Base-by-base conservation (phyloP, 139 green algal genomes). In the Dunaliella primolecta region DNA sequence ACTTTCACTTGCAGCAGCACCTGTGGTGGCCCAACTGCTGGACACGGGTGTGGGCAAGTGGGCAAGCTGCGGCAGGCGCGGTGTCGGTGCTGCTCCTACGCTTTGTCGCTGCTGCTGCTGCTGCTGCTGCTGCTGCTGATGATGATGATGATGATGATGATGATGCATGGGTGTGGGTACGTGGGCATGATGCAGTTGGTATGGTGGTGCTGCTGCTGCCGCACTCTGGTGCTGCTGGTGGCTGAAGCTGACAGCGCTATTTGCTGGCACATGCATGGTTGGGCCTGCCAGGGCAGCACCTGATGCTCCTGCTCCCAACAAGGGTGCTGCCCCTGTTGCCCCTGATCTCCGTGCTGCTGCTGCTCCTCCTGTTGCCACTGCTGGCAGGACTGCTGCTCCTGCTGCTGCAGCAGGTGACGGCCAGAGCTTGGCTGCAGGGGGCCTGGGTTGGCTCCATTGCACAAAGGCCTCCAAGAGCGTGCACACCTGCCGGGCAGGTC, bases 71-170 rank as follows among this genome's bases (percentile, higher is more conserved):
- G 24, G 11, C 2, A 2, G 33, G 11, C 27, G n/a, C 38, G 27
- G 23, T 7, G n/a, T n/a, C n/a, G n/a, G n/a, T n/a, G n/a, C n/a
- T n/a, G n/a, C n/a, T n/a, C n/a, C n/a, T n/a, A n/a, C n/a, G n/a
- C n/a, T n/a, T n/a, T n/a, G n/a, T n/a, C 2, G 70, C 1, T 27
- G 36, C 33, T 38, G 33, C 36, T 36, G 84, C 57, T 35, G 72
- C 64, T 57, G 31, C 55, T 11, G 83, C 11, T 86, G 83, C n/a
- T 56, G 75, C 83, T 78, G 75, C 75, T 79, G n/a, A n/a, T n/a
- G n/a, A n/a, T n/a, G n/a, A n/a, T n/a, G n/a, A n/a, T n/a, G n/a
- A n/a, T n/a, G n/a, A n/a, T n/a, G n/a, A n/a, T n/a, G n/a, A n/a
- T n/a, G n/a, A n/a, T n/a, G n/a, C n/a, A n/a, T n/a, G n/a, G n/a